Conservation (phyloP, 2,329 filamentous ascomycete genomes). For the Pseudovirgaria hyperparasitica region DNA sequence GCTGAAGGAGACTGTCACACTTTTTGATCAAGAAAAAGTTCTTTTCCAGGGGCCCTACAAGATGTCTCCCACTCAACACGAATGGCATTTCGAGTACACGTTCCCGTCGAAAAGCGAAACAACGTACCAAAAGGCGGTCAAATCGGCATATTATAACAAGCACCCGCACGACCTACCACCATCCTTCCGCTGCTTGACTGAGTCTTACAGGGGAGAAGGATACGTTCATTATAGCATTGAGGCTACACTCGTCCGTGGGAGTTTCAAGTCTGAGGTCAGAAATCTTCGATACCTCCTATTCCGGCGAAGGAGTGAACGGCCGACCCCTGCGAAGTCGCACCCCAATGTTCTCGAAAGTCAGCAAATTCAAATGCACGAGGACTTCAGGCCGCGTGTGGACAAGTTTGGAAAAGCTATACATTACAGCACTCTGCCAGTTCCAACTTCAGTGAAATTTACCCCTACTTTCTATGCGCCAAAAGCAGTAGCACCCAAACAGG, state of each 20-base stretch:
- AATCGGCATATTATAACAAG: slow-evolving; percentile 16
- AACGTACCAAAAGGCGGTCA: slow-evolving; percentile 13
- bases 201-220: slow-evolving; percentile 14
- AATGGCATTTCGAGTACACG: slow-evolving; percentile 22
- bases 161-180: slow-evolving; percentile 21
- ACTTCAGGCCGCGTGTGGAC: too few species aligned
- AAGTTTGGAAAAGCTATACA: too few species aligned
- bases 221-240: slow-evolving; percentile 18
- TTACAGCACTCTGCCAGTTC: too few species aligned
- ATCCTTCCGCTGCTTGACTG: slow-evolving; percentile 16
- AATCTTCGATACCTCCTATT: too few species aligned
- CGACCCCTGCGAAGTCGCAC: too few species aligned
- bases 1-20: slow-evolving; percentile 16
- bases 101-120: slow-evolving; percentile 19
- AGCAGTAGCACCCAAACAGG: slow-evolving; percentile 16
- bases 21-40: slow-evolving; percentile 17
- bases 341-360: too few species aligned
- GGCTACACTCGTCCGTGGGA: slow-evolving; percentile 11
- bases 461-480: slow-evolving; percentile 17
- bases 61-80: slow-evolving; percentile 15
- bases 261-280: too few species aligned
- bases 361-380: too few species aligned
- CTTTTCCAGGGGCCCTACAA: slow-evolving; percentile 10
- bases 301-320: too few species aligned
- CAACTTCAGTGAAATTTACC: too few species aligned